Evolutionary conservation across 73 alveolate genomes (phyloP), one percentile per base, ranked within the genome.

Genomic region (Uronychia setigera): DNA sequence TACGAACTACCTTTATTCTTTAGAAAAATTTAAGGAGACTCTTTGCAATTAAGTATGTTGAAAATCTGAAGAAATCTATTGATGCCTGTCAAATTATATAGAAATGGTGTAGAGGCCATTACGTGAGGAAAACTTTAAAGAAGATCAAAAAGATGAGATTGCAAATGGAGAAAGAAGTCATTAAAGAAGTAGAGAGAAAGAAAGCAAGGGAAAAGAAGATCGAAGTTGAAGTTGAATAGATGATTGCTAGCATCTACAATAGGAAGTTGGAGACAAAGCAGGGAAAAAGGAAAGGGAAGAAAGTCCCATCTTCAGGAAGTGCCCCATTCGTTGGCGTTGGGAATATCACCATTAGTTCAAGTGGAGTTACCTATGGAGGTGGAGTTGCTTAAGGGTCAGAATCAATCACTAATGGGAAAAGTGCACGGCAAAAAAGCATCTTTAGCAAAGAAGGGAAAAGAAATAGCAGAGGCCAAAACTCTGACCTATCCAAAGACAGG

Each of bases 171-270:
- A 46, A 19, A 46, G 5, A 11, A 19, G 67, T 11, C n/a, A 46
- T 46, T 5, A 46, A 46, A 46, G 30, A 67, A 57, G 76, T 59
- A 29, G 78, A 60, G 60, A 31, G 76, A 29, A 58, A 27, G 74
- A n/a, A 32, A 14, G 81, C 31, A 31, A 58, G 29, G 35, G 88
- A 81, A 13, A 5, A 60, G 57, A 59, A 81, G 81, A 34, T 81
- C 32, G 88, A 81, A 31, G 35, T 32, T 26, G 88, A 81, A 31
- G 88, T 81, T 14, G 88, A 81, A 60, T 5, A 5, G 5, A 46
- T 46, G 67, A 46, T 46, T 19, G 67, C 67, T 19, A 46, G 19
- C 19, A 46, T 46, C 67, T 46, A 46, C 67, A 46, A 46, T 19
- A 46, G 67, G n/a, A 46, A 46, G 19, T 5, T 46, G 5, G 67